Conservation (phyloP, 768 basidiomycete species). For the Glaciozyma antarctica region DNA sequence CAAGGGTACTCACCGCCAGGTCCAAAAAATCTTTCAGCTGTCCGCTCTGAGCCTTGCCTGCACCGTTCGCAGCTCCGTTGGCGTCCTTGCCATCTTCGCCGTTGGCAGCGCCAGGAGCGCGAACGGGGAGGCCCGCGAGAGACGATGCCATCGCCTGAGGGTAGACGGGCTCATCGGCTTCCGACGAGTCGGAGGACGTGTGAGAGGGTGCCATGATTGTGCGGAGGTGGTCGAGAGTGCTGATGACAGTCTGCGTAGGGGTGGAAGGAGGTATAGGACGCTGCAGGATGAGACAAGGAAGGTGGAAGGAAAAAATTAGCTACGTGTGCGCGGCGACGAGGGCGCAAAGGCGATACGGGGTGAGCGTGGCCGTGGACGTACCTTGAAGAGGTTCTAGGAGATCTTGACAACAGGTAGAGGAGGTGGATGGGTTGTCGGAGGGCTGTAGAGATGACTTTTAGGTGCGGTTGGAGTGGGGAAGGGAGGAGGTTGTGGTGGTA, state of each 20-base stretch:
- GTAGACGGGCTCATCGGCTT: constrained; percentile 3
- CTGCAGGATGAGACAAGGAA: background rate
- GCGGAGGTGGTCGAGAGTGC: background rate
- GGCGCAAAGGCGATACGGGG: too few relatives aligned
- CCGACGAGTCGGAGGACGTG: constrained; percentile 3
- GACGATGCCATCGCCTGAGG: constrained; percentile 13
- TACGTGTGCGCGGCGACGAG: too few relatives aligned
- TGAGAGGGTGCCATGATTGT: constrained; percentile 2
- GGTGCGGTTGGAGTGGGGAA: too few relatives aligned
- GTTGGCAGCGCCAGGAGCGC: background rate
- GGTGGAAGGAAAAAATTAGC: too few relatives aligned
- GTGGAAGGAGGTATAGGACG: background rate
- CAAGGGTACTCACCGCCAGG: constrained; percentile 20
- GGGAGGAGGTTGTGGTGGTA: too few relatives aligned
- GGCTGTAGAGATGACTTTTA: too few relatives aligned
- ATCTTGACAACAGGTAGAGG: too few relatives aligned
- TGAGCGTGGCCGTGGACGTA: too few relatives aligned
- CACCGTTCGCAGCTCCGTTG: background rate
- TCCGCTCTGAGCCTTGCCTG: background rate
- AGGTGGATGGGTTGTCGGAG: too few relatives aligned
- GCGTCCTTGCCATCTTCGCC: background rate
- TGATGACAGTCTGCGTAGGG: background rate
- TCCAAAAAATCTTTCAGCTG: constrained; percentile 13
- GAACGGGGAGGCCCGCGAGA: constrained; percentile 20
- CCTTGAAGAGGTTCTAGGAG: too few relatives aligned